Evolutionary conservation across 2,329 filamentous ascomycete genomes (phyloP).

Genomic region (Cladorrhinum sp.): DNA sequence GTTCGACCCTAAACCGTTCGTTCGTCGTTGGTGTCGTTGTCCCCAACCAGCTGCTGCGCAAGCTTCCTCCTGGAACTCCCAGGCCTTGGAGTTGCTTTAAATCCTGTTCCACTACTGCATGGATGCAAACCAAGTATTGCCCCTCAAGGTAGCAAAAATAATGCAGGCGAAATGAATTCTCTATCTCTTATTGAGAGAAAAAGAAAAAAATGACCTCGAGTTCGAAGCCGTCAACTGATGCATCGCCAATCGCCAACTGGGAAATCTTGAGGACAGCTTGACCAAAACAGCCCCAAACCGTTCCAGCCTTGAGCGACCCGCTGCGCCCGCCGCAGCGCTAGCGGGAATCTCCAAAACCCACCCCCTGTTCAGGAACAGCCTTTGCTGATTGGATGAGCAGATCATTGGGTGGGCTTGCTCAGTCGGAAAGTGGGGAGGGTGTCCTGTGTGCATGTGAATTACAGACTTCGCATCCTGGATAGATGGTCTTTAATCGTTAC

Average conservation of each 20-base stretch:
- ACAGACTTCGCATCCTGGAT: too few relatives aligned
- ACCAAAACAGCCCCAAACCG: constrained; percentile 20
- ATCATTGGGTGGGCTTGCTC: neutral
- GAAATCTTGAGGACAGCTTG: constrained; percentile 29
- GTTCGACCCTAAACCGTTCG: neutral
- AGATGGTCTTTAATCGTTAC: neutral
- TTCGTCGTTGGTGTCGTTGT: neutral
- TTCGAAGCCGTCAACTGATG: neutral
- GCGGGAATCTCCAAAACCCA: neutral
- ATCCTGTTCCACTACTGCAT: neutral
- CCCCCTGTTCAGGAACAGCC: neutral
- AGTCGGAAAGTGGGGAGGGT: too few relatives aligned
- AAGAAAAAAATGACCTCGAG: neutral
- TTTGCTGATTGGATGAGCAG: neutral
- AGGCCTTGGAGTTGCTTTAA: too few relatives aligned
- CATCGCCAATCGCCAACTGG: constrained; percentile 13
- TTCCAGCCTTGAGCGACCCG: neutral
- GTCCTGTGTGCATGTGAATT: neutral
- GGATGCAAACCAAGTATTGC: neutral
- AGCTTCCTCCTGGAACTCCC: neutral
- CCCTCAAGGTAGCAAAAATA: neutral
- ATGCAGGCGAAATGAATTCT: neutral
- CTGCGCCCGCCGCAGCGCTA: neutral
- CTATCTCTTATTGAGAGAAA: neutral
- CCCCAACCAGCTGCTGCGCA: neutral